Conservation (phyloP, 768 basidiomycete genomes). For the Heimioporus sp. region DNA sequence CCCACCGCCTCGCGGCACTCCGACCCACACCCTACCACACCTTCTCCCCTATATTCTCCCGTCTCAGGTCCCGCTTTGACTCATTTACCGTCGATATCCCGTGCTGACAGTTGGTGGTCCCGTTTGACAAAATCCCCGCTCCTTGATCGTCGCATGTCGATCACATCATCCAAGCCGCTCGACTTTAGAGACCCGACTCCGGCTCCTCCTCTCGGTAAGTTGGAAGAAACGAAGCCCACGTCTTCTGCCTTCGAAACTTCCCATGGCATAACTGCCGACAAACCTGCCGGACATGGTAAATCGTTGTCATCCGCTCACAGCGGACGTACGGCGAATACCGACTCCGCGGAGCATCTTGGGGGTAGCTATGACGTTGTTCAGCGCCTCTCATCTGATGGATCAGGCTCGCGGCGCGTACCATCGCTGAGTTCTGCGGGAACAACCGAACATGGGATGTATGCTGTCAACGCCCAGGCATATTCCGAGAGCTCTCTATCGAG, state of each 20-base stretch:
- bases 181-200: slow-evolving; percentile 84
- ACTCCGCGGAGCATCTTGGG: slow-evolving; percentile 62
- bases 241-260: slow-evolving; percentile 13
- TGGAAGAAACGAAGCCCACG: slow-evolving; percentile 44
- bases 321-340: slow-evolving; percentile 65
- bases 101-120: slow-evolving; percentile 78
- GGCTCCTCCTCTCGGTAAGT: slow-evolving; percentile 59
- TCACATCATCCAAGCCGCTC: slow-evolving; percentile 32
- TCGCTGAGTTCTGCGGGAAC: slow-evolving; percentile 26
- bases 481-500: slow-evolving; percentile 12
- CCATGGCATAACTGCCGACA: slow-evolving; percentile 9
- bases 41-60: slow-evolving; percentile 37
- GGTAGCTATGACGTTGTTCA: slow-evolving; percentile 71
- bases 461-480: slow-evolving; percentile 2
- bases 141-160: slow-evolving; percentile 54
- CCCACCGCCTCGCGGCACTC: slow-evolving; percentile 21
- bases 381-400: slow-evolving; percentile 35
- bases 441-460: slow-evolving; percentile 17
- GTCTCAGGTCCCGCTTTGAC: slow-evolving; percentile 42
- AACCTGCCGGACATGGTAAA: slow-evolving; percentile 27
- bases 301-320: slow-evolving; percentile 50
- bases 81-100: slow-evolving; percentile 48
- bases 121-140: slow-evolving; percentile 67
- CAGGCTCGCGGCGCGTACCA: slow-evolving; percentile 20
- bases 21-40: slow-evolving; percentile 28